Percentiles rank a stretch among this genome's conserved stretches.
Conservation (phyloP, 129 eudicot species). For the Flaveria robusta region DNA sequence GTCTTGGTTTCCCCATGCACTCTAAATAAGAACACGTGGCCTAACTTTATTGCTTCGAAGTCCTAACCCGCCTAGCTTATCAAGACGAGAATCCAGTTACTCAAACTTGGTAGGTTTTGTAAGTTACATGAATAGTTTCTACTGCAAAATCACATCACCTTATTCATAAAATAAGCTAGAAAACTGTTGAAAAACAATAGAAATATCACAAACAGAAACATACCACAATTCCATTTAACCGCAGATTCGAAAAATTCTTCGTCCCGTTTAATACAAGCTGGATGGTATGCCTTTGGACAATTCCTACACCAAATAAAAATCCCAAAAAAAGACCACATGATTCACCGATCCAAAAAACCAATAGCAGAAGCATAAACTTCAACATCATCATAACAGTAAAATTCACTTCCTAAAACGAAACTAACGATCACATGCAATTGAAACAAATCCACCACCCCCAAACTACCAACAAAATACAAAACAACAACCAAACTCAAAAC, state of each 20-base stretch:
- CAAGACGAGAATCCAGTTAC: not conserved
- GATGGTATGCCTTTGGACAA: constrained; percentile 96
- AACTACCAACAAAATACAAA: not conserved
- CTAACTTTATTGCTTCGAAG: not conserved
- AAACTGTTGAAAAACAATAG: not conserved
- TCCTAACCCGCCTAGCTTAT: constrained; percentile 25
- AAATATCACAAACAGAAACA: constrained; percentile 26
- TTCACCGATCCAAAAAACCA: not conserved
- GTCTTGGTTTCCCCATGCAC: constrained; percentile 27
- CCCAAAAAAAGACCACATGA: not conserved
- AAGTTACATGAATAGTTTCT: not conserved
- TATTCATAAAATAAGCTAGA: not conserved
- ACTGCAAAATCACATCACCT: not conserved
- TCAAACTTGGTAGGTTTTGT: constrained; percentile 2
- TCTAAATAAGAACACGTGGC: not conserved
- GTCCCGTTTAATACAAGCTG: constrained; percentile 83
- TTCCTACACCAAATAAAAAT: constrained; percentile 48
- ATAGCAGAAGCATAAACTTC: not conserved
- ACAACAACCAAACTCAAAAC: not conserved
- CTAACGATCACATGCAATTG: constrained; percentile 26
- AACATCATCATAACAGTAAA: not conserved
- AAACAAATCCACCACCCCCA: constrained; percentile 17
- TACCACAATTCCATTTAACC: constrained; percentile 87
- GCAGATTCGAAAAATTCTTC: constrained; percentile 77
- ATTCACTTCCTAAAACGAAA: constrained; percentile 7